Evolutionary conservation across 805 yeast genomes (phyloP).

Genomic region (Kregervanrija pseudodelftensis): DNA sequence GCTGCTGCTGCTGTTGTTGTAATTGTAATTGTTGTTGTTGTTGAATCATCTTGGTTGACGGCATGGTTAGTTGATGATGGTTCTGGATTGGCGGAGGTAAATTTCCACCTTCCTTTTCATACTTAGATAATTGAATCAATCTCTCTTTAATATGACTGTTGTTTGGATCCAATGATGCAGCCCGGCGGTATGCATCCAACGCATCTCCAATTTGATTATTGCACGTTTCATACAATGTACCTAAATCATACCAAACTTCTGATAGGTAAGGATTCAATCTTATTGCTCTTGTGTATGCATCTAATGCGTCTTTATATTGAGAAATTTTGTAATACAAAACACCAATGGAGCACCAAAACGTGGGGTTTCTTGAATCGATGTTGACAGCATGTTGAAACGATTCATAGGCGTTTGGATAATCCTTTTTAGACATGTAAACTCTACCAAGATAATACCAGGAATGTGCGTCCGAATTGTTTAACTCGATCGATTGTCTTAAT

Average conservation of each 20-base stretch:
- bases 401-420: conserved; percentile 93
- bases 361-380: conserved; percentile 92
- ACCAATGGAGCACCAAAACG: conserved; percentile 96
- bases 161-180: conserved; percentile 89
- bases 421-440: conserved; percentile 93
- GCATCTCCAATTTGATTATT: conserved; percentile 94
- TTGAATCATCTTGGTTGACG: conserved; percentile 32
- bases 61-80: conserved; percentile 43
- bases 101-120: conserved; percentile 61
- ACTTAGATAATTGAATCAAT: conserved; percentile 72
- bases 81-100: conserved; percentile 49
- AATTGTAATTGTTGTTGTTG: conserved; percentile 28
- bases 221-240: conserved; percentile 94
- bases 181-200: conserved; percentile 92
- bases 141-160: conserved; percentile 93
- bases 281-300: conserved; percentile 95
- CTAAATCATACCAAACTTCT: conserved; percentile 98
- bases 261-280: conserved; percentile 91
- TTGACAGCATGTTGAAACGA: conserved; percentile 98
- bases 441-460: conserved; percentile 97
- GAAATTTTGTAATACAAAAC: conserved; percentile 93
- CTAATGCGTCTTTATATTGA: conserved; percentile 94
- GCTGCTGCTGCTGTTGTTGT: conserved; percentile 28
- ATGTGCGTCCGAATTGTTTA: conserved; percentile 87
- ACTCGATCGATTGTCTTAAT: conserved; percentile 79